Percentiles rank a stretch among this genome's conserved stretches.
These are phyloP conservation scores for Xylariales sp. DNA, from an alignment of 2,329 filamentous ascomycete genomes.

Conservation along the genomic window DNA sequence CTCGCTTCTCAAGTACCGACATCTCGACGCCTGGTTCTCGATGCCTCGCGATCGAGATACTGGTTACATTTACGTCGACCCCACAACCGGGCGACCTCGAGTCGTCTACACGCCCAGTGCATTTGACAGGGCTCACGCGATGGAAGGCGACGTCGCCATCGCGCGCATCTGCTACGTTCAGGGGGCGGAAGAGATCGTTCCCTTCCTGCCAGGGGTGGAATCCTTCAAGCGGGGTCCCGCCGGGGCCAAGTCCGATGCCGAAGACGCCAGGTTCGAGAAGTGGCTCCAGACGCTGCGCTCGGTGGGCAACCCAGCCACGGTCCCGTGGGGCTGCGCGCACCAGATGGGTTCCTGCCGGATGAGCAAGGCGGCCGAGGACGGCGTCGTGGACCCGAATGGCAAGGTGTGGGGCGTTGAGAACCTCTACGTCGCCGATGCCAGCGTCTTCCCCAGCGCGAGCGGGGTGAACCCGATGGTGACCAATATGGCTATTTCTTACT, in stretches of 20 bases:
- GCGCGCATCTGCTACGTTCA: constrained; percentile 71
- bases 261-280: constrained; percentile 51
- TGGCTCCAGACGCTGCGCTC: constrained; percentile 50
- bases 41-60: constrained; percentile 70
- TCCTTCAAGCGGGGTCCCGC: constrained; percentile 44
- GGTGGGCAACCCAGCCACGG: constrained; percentile 45
- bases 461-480: constrained; percentile 80
- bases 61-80: constrained; percentile 68
- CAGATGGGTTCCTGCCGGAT: constrained; percentile 76
- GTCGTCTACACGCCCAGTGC: constrained; percentile 66
- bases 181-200: constrained; percentile 72
- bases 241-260: constrained; percentile 26
- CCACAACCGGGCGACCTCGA: constrained; percentile 55
- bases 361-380: constrained; percentile 45
- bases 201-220: constrained; percentile 53
- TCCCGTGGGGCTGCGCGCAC: constrained; percentile 60
- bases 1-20: constrained; percentile 59
- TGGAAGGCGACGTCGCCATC: constrained; percentile 66
- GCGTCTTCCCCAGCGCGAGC: constrained; percentile 68
- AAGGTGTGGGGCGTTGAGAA: constrained; percentile 61
- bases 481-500: constrained; percentile 61
- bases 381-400: constrained; percentile 53
- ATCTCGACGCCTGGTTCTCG: constrained; percentile 66
- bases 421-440: constrained; percentile 67
- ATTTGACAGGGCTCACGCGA: constrained; percentile 65